A percentile compares a stretch with the other conserved stretches of the same genome.
Evolutionary conservation across 768 basidiomycete species (phyloP).

Genomic region (Strobilomyces echinocephalus): DNA sequence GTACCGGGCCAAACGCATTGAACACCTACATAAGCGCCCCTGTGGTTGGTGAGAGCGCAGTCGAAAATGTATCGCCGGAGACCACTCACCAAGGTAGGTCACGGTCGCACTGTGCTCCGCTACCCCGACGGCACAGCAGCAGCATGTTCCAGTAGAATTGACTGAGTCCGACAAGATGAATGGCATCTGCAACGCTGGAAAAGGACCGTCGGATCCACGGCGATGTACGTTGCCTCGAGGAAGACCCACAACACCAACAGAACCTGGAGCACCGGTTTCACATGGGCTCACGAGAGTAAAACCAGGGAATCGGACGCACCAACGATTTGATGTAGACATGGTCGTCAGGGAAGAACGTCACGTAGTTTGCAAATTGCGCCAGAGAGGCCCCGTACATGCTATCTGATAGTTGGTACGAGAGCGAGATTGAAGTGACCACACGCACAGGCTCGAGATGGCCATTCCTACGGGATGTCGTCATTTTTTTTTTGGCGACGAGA

Average conservation of each 20-base stretch:
- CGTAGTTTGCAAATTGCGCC: slow-evolving; percentile 3
- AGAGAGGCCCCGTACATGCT: slow-evolving; percentile 12
- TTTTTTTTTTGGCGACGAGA: background rate
- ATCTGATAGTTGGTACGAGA: background rate
- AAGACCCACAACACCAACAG: slow-evolving; percentile 10
- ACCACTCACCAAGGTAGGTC: slow-evolving; percentile 9
- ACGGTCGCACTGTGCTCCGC: background rate
- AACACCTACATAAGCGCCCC: background rate
- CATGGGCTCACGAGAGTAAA: background rate
- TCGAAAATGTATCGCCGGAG: background rate
- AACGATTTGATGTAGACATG: slow-evolving; percentile 3
- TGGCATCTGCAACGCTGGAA: slow-evolving; percentile 1
- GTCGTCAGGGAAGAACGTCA: slow-evolving; percentile 6
- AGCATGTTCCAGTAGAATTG: slow-evolving; percentile 7
- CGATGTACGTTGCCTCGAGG: no score
- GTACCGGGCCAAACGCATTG: background rate
- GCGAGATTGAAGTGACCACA: background rate
- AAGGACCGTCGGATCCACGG: background rate
- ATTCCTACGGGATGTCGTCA: background rate
- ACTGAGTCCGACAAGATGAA: slow-evolving; percentile 3
- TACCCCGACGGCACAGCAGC: slow-evolving; percentile 1
- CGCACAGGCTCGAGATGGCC: slow-evolving; percentile 1
- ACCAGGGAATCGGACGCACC: background rate
- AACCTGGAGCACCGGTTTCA: slow-evolving; percentile 4
- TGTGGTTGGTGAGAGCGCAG: background rate